Base-by-base conservation (phyloP, 2,329 filamentous ascomycete genomes). In the Aspergillus cejpii region DNA sequence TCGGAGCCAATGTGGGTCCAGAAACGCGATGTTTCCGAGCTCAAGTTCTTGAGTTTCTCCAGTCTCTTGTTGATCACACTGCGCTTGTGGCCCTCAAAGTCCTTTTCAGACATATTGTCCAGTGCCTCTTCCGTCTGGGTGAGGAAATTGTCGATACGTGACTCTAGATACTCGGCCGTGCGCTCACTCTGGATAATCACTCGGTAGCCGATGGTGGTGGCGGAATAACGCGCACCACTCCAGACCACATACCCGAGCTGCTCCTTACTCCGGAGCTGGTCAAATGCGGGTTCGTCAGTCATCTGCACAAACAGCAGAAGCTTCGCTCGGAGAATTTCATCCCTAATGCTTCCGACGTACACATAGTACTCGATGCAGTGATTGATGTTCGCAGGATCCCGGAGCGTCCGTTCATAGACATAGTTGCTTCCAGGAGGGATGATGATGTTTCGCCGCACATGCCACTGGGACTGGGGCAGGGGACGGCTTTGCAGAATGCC, bases 221-320 rank as follows among this genome's bases (percentile, higher is more conserved):
- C 72, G 44, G 85, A 80, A 41, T 78, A 77, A 29, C 84, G 76
- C 8, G 81, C 75, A 21, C 88, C 87, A 39, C 86, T 91, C 68
- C 91, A 95, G 0, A 98, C 91, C 42, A 98, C 87, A 57, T 98
- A 98, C 10, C 92, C 92, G 5, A 98, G 83, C 68, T 98, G 91
- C 66, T 98, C 91, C 68, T 97, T 96, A 34, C 92, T 97, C 39
- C 92, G 81, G 6, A 98, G 76, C 65, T 94, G 89, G 67, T 98
- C 88, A 62, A 97, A 98, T 6, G 85, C 85, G 3, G 90, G 90
- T 69, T 98, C 92, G 45, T 94, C 86, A 0, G 88, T 83, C 70
- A 98, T 85, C 67, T 97, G 92, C 20, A 87, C 85, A 33, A 96
- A 77, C 5, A 98, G 75, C 33, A 94, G 74, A 0, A 87, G 77